Base-by-base conservation (phyloP, 1,284 basidiomycete genomes). In the Heterobasidion occidentale region DNA sequence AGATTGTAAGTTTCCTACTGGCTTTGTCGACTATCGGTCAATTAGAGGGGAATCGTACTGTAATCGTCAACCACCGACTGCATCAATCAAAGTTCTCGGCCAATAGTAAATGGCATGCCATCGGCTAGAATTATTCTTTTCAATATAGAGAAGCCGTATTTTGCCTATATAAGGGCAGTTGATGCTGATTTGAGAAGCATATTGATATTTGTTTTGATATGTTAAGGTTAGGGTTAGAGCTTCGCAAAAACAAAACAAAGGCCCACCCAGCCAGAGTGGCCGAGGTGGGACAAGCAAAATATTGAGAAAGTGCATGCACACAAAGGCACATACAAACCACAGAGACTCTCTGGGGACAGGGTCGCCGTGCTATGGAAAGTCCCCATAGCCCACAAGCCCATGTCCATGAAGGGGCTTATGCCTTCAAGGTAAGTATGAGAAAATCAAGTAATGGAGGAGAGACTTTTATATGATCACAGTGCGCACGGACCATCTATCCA, bases 311-410 rank as follows among this genome's bases (percentile, higher is more conserved):
- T 65, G 64, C 64, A 65, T 63, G 60, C 56, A 55, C 60, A 59
- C 59, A 60, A 62, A 48, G 46, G 62, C 60, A 51, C 62, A 63
- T 64, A 64, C 64, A 65, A 65, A 61, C 61, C 63, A 36, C n/a
- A 14, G 46, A 44, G 15, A n/a, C 64, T 67, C 68, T 64, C 64
- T 70, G 70, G 46, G 81, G 80, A 83, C 80, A 82, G 65, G 80
- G 81, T 83, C 81, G 81, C 81, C 81, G 81, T 84, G 81, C 81
- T 81, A 83, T 83, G 80, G 74, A 75, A 75, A 69, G 64, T 63
- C 71, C 74, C 71, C 57, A 67, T 68, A 61, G 71, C 73, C 76
- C 74, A 74, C 67, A 70, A 61, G 60, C 74, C 74, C 71, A 56
- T 68, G 60, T 67, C 72, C 56, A 2, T 76, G 75, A 70, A 68